phyloP scores from a whole-genome alignment of 2,329 filamentous ascomycete genomes.

The Bipolaris cookei region DNA sequence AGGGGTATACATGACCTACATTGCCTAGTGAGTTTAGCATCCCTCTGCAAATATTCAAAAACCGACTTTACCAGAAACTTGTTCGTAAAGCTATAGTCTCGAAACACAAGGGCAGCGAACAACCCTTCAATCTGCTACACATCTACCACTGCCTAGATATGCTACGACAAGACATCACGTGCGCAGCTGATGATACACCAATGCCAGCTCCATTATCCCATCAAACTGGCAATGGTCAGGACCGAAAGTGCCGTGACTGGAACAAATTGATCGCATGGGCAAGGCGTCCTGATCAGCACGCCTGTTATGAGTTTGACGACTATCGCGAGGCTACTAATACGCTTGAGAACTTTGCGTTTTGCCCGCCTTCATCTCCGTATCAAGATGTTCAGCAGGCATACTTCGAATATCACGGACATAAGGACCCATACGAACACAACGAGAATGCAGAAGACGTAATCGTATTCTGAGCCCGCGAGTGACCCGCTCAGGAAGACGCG shows the following conservation, averaged over 20 bases:
- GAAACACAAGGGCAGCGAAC: constrained; percentile 33
- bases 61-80: constrained; percentile 35
- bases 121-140: constrained; percentile 35
- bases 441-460: constrained; percentile 22
- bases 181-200: constrained; percentile 45
- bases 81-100: constrained; percentile 43
- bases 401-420: constrained; percentile 45
- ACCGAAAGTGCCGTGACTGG: constrained; percentile 44
- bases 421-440: constrained; percentile 38
- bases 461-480: constrained; percentile 20
- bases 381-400: constrained; percentile 38
- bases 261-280: constrained; percentile 42
- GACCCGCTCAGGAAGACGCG: not conserved
- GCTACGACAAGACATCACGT: constrained; percentile 46
- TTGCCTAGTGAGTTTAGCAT: constrained; percentile 33
- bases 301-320: constrained; percentile 44
- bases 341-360: constrained; percentile 45
- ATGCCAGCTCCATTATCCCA: constrained; percentile 38
- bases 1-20: constrained; percentile 46
- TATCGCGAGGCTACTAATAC: constrained; percentile 47
- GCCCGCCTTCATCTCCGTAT: constrained; percentile 41
- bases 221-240: constrained; percentile 37
- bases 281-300: constrained; percentile 38
- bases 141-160: constrained; percentile 45
- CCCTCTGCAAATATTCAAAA: not conserved